phyloP scores from a whole-genome alignment of 306 rosid genomes.

The Cucurbita argyrosperma region DNA sequence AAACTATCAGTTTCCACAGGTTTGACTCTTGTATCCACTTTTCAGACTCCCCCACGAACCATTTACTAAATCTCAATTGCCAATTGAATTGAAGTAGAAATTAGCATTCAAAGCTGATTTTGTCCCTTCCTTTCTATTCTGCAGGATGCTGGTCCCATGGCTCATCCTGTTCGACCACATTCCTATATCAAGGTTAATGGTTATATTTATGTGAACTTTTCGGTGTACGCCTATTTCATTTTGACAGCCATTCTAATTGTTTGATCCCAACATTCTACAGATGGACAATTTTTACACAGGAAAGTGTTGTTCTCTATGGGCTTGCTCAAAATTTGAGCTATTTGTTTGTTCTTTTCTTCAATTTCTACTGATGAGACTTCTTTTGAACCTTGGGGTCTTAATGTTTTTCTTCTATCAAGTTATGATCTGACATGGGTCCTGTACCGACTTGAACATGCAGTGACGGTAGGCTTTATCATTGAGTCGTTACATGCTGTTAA shows the following conservation, averaged over 20 bases:
- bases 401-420: constrained; percentile 17
- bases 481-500: background rate
- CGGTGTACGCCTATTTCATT: background rate
- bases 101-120: constrained; percentile 2
- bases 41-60: background rate
- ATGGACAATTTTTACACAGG: constrained; percentile 99
- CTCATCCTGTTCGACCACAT: constrained; percentile 98
- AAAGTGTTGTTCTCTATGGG: constrained; percentile 17
- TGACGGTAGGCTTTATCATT: constrained; percentile 55
- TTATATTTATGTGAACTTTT: constrained; percentile 3
- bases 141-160: constrained; percentile 98
- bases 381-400: constrained; percentile 20
- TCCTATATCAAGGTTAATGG: constrained; percentile 86
- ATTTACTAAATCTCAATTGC: background rate
- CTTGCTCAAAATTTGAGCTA: background rate
- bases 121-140: constrained; percentile 16
- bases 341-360: background rate
- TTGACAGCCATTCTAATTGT: background rate
- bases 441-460: constrained; percentile 46
- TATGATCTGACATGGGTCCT: constrained; percentile 31
- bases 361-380: background rate
- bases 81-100: background rate
- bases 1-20: constrained; percentile 97
- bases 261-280: constrained; percentile 32
- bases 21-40: constrained; percentile 2